phyloP scores from a whole-genome alignment of 306 rosid genomes.

The Hylodesmum podocarpum region DNA sequence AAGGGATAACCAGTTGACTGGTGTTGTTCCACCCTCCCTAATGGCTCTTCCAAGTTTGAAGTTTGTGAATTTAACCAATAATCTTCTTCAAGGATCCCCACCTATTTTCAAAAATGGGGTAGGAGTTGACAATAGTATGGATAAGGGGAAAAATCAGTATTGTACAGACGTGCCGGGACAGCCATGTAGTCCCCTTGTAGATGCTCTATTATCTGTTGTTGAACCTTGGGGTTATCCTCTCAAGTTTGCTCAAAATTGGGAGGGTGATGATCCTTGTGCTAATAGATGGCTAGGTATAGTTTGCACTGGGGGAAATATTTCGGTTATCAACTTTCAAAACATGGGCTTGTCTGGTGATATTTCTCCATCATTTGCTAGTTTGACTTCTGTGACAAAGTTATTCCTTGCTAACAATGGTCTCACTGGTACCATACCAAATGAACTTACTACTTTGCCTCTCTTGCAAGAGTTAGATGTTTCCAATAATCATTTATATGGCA shows the following conservation, averaged over 20 bases:
- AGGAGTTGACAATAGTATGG: constrained; percentile 37
- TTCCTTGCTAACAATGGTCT: constrained; percentile 52
- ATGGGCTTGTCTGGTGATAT: constrained; percentile 67
- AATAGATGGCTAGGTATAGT: constrained; percentile 53
- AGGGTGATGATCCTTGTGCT: constrained; percentile 71
- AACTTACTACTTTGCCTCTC: constrained; percentile 51
- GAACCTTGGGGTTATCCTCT: constrained; percentile 60
- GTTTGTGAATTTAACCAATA: constrained; percentile 64
- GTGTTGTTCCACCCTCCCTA: constrained; percentile 72
- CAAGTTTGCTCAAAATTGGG: constrained; percentile 62
- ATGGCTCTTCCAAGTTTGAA: constrained; percentile 31
- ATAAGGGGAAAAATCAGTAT: constrained; percentile 37
- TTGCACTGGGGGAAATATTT: constrained; percentile 43
- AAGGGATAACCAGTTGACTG: constrained; percentile 73
- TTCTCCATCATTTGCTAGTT: constrained; percentile 51
- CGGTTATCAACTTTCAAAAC: constrained; percentile 51
- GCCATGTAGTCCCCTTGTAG: constrained; percentile 57
- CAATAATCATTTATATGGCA: constrained; percentile 56
- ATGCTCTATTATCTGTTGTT: constrained; percentile 43
- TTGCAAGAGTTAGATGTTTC: constrained; percentile 58
- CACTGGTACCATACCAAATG: constrained; percentile 55
- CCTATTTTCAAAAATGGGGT: constrained; percentile 50
- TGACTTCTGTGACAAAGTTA: constrained; percentile 47
- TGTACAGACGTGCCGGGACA: constrained; percentile 43
- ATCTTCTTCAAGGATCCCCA: constrained; percentile 71